Evolutionary conservation across 345 rosid genomes (phyloP).

Genomic region (Lepidium sativum): DNA sequence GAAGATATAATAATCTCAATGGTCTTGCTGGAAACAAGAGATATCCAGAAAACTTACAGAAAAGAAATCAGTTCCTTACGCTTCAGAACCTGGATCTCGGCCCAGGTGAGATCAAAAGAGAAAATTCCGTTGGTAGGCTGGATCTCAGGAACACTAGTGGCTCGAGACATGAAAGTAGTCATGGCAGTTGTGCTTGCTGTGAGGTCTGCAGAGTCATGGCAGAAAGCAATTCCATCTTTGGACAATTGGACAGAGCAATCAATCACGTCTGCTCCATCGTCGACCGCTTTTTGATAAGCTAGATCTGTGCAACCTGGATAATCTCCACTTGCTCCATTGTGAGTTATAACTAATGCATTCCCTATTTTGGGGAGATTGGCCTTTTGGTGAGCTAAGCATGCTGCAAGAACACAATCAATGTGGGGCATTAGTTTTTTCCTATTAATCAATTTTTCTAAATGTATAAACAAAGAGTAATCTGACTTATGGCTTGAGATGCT

Average conservation of each 20-base stretch:
- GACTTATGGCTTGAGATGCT: conserved; percentile 62
- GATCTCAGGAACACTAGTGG: too few species aligned
- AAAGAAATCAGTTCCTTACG: conserved; percentile 33
- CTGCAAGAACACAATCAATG: conserved; percentile 32
- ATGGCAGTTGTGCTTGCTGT: too few species aligned
- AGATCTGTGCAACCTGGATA: conserved; percentile 76
- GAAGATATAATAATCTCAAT: not conserved
- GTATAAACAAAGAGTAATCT: conserved; percentile 8
- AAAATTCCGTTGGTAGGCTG: too few species aligned
- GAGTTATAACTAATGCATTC: conserved; percentile 44
- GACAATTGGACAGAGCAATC: too few species aligned
- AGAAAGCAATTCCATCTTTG: too few species aligned
- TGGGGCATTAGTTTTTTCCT: not conserved
- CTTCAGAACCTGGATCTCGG: conserved; percentile 65
- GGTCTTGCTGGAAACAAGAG: not conserved
- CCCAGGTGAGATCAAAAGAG: conserved; percentile 80
- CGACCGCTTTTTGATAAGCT: conserved; percentile 70
- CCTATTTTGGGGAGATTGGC: conserved; percentile 25
- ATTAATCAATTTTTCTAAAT: not conserved
- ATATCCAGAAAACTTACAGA: not conserved
- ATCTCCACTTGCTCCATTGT: conserved; percentile 82
- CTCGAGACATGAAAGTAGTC: too few species aligned
- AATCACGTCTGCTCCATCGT: too few species aligned
- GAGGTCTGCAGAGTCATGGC: too few species aligned
- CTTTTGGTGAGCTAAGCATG: conserved; percentile 42